Percentiles rank a stretch among this genome's conserved stretches.
phyloP scores from a whole-genome alignment of 1,284 basidiomycete genomes.

The Leccinum solheimii region DNA sequence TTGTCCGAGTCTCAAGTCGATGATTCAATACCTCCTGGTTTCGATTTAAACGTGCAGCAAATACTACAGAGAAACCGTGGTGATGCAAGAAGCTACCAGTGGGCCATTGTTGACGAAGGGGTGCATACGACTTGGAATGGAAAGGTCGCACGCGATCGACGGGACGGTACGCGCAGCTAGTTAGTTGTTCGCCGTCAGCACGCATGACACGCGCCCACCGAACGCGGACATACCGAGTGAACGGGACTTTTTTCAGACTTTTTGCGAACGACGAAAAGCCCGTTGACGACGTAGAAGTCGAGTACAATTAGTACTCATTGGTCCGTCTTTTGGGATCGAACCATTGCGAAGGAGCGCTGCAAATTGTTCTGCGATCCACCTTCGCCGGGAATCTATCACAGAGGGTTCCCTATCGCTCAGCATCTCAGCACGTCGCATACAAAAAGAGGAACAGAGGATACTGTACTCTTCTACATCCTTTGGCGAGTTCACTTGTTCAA shows the following conservation, averaged over 20 bases:
- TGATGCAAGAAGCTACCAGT: no score
- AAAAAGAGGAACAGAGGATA: conserved; percentile 5
- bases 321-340: conserved; percentile 71
- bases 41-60: no score
- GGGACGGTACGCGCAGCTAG: conserved; percentile 56
- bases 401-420: conserved; percentile 45
- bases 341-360: conserved; percentile 77
- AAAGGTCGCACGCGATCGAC: conserved; percentile 25
- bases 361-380: conserved; percentile 90
- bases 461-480: conserved; percentile 43
- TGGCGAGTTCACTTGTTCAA: conserved; percentile 59
- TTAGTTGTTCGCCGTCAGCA: conserved; percentile 3
- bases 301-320: conserved; percentile 50
- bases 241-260: conserved; percentile 68
- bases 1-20: no score
- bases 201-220: neutral
- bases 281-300: conserved; percentile 82
- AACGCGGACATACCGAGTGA: conserved; percentile 47
- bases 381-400: conserved; percentile 54
- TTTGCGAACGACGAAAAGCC: conserved; percentile 78
- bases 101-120: no score
- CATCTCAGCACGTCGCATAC: conserved; percentile 14
- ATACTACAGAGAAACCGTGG: no score
- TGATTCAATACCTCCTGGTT: no score
- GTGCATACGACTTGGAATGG: no score